phyloP scores from a whole-genome alignment of 1,284 basidiomycete genomes.

The Phellinidium pouzarii region DNA sequence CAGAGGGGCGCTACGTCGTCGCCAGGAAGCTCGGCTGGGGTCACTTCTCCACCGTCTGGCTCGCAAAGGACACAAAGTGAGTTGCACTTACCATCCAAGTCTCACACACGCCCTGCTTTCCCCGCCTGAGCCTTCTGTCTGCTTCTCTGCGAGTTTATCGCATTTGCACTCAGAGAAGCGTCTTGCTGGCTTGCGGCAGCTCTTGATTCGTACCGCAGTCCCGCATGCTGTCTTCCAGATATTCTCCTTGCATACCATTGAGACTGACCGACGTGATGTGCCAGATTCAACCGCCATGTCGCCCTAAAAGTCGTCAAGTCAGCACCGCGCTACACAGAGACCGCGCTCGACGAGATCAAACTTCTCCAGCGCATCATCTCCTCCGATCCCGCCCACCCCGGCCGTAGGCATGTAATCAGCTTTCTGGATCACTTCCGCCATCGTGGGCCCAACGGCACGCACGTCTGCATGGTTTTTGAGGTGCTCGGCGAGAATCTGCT shows the following conservation, averaged over 20 bases:
- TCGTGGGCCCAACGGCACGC: conserved; percentile 92
- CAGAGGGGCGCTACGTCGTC: conserved; percentile 82
- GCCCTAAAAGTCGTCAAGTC: conserved; percentile 99
- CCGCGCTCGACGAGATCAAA: conserved; percentile 98
- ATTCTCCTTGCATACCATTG: too few species aligned
- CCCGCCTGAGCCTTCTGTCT: background rate
- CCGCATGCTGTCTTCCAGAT: background rate
- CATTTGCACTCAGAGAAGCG: background rate
- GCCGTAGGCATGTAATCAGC: conserved; percentile 84
- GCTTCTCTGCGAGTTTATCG: background rate
- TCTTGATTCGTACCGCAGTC: background rate
- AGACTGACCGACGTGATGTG: conserved; percentile 7
- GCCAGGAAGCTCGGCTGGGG: conserved; percentile 98
- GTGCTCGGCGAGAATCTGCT: conserved; percentile 98
- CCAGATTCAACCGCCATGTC: conserved; percentile 85
- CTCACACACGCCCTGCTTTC: conserved; percentile 26
- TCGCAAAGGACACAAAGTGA: conserved; percentile 81
- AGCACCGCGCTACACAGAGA: conserved; percentile 94
- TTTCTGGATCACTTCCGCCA: conserved; percentile 97
- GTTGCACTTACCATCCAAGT: background rate
- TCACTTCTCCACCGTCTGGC: conserved; percentile 94
- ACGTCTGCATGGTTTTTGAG: conserved; percentile 99
- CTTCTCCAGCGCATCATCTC: conserved; percentile 92
- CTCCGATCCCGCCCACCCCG: conserved; percentile 72
- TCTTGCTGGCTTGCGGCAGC: background rate